Evolutionary conservation across 2,329 filamentous ascomycete species (phyloP).

Genomic region (Claviceps africana): DNA sequence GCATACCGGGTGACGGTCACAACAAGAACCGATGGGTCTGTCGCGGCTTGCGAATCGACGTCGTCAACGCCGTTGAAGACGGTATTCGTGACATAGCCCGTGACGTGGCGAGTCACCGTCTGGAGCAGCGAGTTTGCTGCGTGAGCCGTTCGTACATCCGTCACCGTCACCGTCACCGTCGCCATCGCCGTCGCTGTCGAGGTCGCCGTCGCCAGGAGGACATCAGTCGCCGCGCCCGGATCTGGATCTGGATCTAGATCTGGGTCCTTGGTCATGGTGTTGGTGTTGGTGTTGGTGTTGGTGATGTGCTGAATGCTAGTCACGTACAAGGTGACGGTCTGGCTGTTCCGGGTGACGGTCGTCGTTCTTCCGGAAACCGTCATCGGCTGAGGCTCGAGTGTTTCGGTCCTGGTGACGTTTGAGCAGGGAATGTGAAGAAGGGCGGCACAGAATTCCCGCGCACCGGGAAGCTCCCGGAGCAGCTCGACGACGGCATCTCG

Average conservation of each 20-base stretch:
- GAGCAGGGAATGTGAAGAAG: neutral
- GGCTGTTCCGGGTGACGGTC: neutral
- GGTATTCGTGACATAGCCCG: neutral
- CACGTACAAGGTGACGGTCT: neutral
- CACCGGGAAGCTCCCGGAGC: neutral
- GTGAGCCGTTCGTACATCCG: neutral
- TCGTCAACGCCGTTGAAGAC: neutral
- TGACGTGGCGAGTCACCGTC: neutral
- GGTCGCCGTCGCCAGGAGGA: neutral
- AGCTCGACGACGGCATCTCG: neutral
- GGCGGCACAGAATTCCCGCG: neutral
- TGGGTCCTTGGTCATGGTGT: no score
- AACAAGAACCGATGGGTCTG: neutral
- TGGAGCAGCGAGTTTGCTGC: neutral
- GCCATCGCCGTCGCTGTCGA: no score
- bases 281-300: no score
- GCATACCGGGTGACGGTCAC: neutral
- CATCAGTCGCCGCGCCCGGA: neutral
- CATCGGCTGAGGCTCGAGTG: neutral
- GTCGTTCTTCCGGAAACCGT: neutral
- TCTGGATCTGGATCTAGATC: no score
- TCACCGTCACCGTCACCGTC: neutral
- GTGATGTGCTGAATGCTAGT: neutral
- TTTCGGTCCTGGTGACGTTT: neutral
- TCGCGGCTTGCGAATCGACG: neutral